Evolutionary conservation across 2,329 filamentous ascomycete species (phyloP).

Genomic region (Trichoderma citrinoviride): DNA sequence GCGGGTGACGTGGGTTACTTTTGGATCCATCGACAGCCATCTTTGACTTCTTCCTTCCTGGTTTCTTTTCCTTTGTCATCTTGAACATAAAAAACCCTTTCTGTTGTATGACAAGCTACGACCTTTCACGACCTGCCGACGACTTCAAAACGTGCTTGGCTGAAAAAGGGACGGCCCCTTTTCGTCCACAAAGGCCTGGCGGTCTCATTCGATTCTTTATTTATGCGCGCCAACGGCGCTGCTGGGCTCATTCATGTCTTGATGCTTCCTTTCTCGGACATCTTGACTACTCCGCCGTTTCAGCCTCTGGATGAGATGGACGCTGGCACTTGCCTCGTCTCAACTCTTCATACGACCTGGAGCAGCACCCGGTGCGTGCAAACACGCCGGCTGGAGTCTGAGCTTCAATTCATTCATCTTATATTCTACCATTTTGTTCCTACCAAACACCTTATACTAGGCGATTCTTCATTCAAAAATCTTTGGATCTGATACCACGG

Average conservation of each 20-base stretch:
- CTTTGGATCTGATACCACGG: conserved; percentile 22
- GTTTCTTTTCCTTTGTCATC: conserved; percentile 17
- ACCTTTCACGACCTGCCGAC: conserved; percentile 24
- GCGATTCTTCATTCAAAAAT: conserved; percentile 28
- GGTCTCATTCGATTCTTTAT: conserved; percentile 14
- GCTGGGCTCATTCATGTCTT: conserved; percentile 23
- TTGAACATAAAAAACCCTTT: conserved; percentile 2
- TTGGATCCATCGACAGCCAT: neutral
- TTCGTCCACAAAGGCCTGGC: conserved; percentile 21
- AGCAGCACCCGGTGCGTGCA: conserved; percentile 18
- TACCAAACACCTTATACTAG: conserved; percentile 29
- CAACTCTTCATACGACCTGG: neutral
- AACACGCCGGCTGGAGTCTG: conserved; percentile 27
- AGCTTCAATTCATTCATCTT: conserved; percentile 14
- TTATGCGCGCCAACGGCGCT: conserved; percentile 18
- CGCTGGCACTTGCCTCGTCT: neutral
- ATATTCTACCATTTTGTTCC: conserved; percentile 26
- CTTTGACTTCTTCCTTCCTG: conserved; percentile 6
- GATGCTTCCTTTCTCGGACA: conserved; percentile 5
- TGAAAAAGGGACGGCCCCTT: conserved; percentile 15
- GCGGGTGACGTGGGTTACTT: neutral
- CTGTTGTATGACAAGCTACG: conserved; percentile 24
- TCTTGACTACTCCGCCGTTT: conserved; percentile 2
- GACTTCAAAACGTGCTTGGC: conserved; percentile 17
- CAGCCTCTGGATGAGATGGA: conserved; percentile 23